Conservation (phyloP, 2,329 filamentous ascomycete genomes). For the Didymella glomerata region DNA sequence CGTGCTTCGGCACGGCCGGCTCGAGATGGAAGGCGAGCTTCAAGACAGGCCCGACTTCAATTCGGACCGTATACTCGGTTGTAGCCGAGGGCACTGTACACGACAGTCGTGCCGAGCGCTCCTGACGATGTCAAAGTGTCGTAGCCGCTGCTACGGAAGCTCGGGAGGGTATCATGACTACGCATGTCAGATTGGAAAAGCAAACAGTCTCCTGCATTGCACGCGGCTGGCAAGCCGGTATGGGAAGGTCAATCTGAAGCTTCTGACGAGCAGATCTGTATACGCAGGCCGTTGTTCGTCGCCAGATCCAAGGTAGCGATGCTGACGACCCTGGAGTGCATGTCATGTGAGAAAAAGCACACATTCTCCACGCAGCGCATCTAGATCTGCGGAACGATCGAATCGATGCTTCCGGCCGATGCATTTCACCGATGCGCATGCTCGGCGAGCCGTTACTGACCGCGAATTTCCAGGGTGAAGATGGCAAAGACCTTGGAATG, state of each 20-base stretch:
- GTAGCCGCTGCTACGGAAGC: background rate
- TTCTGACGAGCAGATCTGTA: background rate
- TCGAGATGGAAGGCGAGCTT: background rate
- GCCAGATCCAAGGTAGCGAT: background rate
- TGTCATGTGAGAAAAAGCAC: background rate
- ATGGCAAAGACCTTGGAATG: background rate
- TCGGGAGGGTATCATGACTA: background rate
- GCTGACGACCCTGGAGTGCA: background rate
- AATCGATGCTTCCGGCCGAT: background rate
- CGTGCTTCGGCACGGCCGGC: background rate
- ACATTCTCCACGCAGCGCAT: background rate
- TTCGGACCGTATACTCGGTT: background rate
- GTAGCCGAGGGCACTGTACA: background rate
- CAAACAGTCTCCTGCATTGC: background rate
- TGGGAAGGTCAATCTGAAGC: background rate
- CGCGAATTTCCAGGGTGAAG: background rate
- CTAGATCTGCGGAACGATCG: background rate
- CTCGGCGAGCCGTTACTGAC: background rate
- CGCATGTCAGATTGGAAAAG: background rate
- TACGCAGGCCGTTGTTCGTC: background rate
- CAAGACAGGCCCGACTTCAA: background rate
- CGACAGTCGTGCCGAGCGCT: background rate
- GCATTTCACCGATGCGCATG: background rate
- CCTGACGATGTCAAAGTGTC: background rate
- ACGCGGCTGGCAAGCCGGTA: background rate